Evolutionary conservation across 2,329 filamentous ascomycete species (phyloP), one percentile per base, ranked within the genome.

Genomic region (Ilyonectria sp.): DNA sequence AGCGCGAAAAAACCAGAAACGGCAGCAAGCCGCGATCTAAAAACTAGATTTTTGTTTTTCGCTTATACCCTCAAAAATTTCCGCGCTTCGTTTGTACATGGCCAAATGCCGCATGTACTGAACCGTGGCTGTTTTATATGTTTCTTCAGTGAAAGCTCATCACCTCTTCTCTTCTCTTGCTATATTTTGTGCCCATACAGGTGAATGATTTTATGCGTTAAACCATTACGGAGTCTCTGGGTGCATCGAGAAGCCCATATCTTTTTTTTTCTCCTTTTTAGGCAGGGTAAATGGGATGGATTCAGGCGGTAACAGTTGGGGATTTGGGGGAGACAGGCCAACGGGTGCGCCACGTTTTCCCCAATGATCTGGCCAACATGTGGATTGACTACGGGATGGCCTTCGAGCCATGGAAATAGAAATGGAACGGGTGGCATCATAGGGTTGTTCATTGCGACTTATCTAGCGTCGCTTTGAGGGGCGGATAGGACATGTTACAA

Each of bases 1-100:
- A 89, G 71, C 84, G 86, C 40, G 87, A 87, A 68, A 86, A 84
- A 71, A 79, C 77, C 15, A 77, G 80, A 54, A 75, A 68, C 44
- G 72, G 72, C 19, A 77, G 78, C 19, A 77, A 78, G 59, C 46
- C 71, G 19, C 70, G 73, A 60, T 70, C 71, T 33, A 78, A 70
- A 65, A 73, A 68, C 65, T 80, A 76, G 74, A 67, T 52, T 31
- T 50, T 63, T 33, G 59, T 52, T 61, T 63, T 65, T 60, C 43
- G 15, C 50, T 46, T 68, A 68, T 62, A 61, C 60, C 57, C 59
- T 35, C 23, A 68, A 50, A 67, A 61, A 55, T 17, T 15, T 23
- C 17, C 19, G 44, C 40, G n/a, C 29, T 59, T n/a, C 33, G 37
- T 19, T 33, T 63, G 33, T 71, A 69, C 61, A 68, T 66, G 59